Evolutionary conservation across 2,329 filamentous ascomycete species (phyloP).

Genomic region (Fusarium annulatum): DNA sequence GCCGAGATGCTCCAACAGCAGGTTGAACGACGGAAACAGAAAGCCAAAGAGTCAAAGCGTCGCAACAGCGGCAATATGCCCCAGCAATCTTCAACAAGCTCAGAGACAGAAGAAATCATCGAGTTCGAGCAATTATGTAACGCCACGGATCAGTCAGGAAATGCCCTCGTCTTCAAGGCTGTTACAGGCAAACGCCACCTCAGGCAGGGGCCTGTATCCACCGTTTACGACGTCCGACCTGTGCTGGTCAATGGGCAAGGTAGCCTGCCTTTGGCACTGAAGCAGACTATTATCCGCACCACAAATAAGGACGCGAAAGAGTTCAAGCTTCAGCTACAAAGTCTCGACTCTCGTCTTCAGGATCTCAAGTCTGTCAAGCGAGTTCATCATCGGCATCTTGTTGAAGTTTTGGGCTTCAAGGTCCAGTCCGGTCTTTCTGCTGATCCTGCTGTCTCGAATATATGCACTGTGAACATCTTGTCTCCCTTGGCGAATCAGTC

Average conservation of each 20-base stretch:
- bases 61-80: conserved; percentile 53
- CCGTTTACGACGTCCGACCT: conserved; percentile 78
- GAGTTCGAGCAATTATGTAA: conserved; percentile 76
- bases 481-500: conserved; percentile 84
- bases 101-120: conserved; percentile 53
- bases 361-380: conserved; percentile 78
- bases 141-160: conserved; percentile 71
- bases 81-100: conserved; percentile 44
- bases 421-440: conserved; percentile 67
- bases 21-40: conserved; percentile 73
- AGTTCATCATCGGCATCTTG: conserved; percentile 79
- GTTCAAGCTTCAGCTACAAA: conserved; percentile 80
- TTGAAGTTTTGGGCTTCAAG: conserved; percentile 85
- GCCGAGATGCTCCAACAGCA: conserved; percentile 79
- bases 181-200: conserved; percentile 77
- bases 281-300: conserved; percentile 72
- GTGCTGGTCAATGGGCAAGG: conserved; percentile 66
- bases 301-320: conserved; percentile 67
- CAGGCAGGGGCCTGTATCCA: conserved; percentile 72
- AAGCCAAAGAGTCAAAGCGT: conserved; percentile 72
- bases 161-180: conserved; percentile 73
- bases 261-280: conserved; percentile 76
- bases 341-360: conserved; percentile 81
- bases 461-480: conserved; percentile 81
- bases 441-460: conserved; percentile 50